Evolutionary conservation across 1,284 basidiomycete genomes (phyloP), one percentile per base, ranked within the genome.

Genomic region (Cerrena zonata): DNA sequence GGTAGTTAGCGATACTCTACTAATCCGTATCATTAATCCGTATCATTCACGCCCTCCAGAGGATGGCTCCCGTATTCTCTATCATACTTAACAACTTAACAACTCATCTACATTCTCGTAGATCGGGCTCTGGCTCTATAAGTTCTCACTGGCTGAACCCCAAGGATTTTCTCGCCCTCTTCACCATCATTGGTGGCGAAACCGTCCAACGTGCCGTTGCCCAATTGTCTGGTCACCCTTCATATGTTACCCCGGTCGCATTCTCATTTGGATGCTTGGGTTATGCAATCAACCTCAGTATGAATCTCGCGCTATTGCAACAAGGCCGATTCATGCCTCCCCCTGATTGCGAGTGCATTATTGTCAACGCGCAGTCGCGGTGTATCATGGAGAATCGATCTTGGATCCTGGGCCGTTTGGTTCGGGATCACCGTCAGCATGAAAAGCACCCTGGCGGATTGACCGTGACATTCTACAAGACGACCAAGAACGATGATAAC

Each of bases 231-330:
- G 60, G 61, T 4, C 53, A 55, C 38, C 55, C 57, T 4, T 50
- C 56, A 43, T 51, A 45, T 49, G 56, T 68, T 53, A 57, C 58
- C 37, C 69, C 69, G 10, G 64, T 69, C 41, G 67, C 68, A 12
- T 69, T 69, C 55, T 66, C 64, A n/a, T 69, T 70, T 53, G 68
- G 69, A 26, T 70, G 67, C 67, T 64, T 69, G 26, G 63, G 63
- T 13, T 70, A 69, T 48, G 61, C 65, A n/a, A 56, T 70, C 52
- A 56, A 51, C 41, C 58, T 65, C 34, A 50, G 68, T 41, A 51
- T 63, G 10, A 54, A 58, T 22, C 53, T 64, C 12, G 54, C 58
- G 21, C 58, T 59, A 5, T 52, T 69, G 23, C 67, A 68, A 21
- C 58, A 60, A 41, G 56, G 63, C 21, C 56, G 59, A 21, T 63